Evolutionary conservation across 2,329 filamentous ascomycete species (phyloP), one percentile per base, ranked within the genome.

Genomic region (Talaromyces sp.): DNA sequence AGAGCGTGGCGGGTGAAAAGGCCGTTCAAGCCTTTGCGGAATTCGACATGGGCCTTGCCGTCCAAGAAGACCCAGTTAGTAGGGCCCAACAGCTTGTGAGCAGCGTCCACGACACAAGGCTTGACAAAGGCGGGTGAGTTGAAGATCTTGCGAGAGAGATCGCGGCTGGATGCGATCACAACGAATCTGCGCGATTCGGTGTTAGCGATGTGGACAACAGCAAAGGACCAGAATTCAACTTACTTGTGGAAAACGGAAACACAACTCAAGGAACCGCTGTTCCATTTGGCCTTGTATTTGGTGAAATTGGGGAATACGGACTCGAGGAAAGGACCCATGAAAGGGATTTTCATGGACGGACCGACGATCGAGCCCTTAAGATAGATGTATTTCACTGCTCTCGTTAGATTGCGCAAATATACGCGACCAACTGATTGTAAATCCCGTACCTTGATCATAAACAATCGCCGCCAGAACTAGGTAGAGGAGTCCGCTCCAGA

Each of bases 181-280:
- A 98, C 95, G 76, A 99, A 99, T 77, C 92, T 96, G 69, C 2
- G 39, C 9, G 48, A 25, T 54, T 52, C 28, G 16, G 44, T 37
- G 16, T 60, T 60, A 52, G 40, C 42, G 23, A 50, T 21, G 21
- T 12, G 40, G 50, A 54, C 31, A 12, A 37, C 18, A 37, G 25
- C 8, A 7, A 7, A 14, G 5, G n/a, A 28, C 1, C 16, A 1
- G 4, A n/a, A 60, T 21, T 68, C 5, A 5, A 62, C 87, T 69
- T 85, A 96, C 92, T 98, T 99, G 86, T 99, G 95, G 82, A 99
- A 99, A 71, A 99, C 92, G 2, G 93, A 97, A 66, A 99, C 95
- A 74, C 95, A 99, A 83, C 93, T 97, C 69, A 99, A 83, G 55
- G 91, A 88, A 54, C 91, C 95, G 73, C 92, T 96, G 70, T 84